Base-by-base conservation (phyloP, 352 stramenopile species). In the Globisporangium viniferum region DNA sequence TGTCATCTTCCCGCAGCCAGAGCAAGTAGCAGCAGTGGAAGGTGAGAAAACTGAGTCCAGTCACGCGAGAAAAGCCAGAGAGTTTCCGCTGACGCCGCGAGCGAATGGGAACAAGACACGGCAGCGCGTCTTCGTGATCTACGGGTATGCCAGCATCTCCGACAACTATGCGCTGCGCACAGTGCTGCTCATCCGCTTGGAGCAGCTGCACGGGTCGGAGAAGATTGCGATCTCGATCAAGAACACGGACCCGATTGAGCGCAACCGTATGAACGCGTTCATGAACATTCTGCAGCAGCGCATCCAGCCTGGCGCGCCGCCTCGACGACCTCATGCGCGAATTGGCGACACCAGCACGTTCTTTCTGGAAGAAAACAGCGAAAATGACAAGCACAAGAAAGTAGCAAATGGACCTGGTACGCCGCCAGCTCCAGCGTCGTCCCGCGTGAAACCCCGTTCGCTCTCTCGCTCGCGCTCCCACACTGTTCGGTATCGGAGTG, bases 171-270 rank as follows among this genome's bases (percentile, higher is more conserved):
- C 59, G 0, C 64, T 85, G 2, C 74, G 75, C 15, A 90, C 82
- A 5, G 75, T 93, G 48, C 49, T 93, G 24, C 57, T 93, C 27
- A 64, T 91, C 1, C 71, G 81, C 5, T 74, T 93, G 59, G 85
- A 93, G 65, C 85, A 90, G 66, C 76, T 93, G 0, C 78, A 88
- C 24, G 81, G 73, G 36, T 91, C 82, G 12, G 85, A 91, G 56
- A 83, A 91, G 66, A 78, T 93, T 53, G 76, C 73, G 6, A 79
- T 93, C 51, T 73, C 75, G 0, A 71, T 93, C 29, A 89, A 90
- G 68, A 91, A 86, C 48, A 93, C 85, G 15, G 83, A 91, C 41
- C 85, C 82, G 5, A 66, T 91, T 14, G 73, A 84, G 44, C 78
- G 74, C n/a, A 72, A 70, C 18, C 64, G 73, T 46, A 76, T 91